Conservation (phyloP, 306 rosid species). For the Lotus japonicus region DNA sequence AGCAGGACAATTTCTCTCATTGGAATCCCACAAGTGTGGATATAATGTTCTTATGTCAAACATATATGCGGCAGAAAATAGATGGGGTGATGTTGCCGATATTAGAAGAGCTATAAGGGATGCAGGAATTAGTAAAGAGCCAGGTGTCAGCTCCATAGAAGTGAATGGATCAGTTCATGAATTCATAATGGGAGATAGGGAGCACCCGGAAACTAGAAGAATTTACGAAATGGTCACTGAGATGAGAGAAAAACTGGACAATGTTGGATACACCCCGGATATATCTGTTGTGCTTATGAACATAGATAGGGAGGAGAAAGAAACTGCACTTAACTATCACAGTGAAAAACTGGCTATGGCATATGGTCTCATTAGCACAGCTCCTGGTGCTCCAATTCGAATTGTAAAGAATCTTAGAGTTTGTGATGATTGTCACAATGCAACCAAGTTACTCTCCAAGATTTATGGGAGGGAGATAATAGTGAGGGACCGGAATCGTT, state of each 20-base stretch:
- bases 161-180: constrained; percentile 51
- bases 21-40: constrained; percentile 49
- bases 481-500: constrained; percentile 61
- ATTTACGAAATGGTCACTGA: constrained; percentile 48
- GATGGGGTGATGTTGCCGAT: constrained; percentile 52
- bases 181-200: constrained; percentile 51
- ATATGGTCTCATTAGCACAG: constrained; percentile 56
- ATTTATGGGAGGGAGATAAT: constrained; percentile 50
- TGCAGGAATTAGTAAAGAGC: constrained; percentile 47
- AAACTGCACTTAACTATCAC: constrained; percentile 41
- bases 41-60: constrained; percentile 57
- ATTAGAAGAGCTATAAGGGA: constrained; percentile 44
- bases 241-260: constrained; percentile 45
- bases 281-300: constrained; percentile 41
- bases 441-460: constrained; percentile 53
- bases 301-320: constrained; percentile 55
- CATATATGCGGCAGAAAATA: constrained; percentile 50
- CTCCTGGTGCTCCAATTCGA: constrained; percentile 44
- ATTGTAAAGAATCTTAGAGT: constrained; percentile 59
- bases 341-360: constrained; percentile 72
- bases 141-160: constrained; percentile 58
- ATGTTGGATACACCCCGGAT: constrained; percentile 46
- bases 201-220: constrained; percentile 34
- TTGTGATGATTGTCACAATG: constrained; percentile 61
- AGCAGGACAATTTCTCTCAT: constrained; percentile 43